Evolutionary conservation across 2,329 filamentous ascomycete genomes (phyloP).

Genomic region (Colletotrichum horii): DNA sequence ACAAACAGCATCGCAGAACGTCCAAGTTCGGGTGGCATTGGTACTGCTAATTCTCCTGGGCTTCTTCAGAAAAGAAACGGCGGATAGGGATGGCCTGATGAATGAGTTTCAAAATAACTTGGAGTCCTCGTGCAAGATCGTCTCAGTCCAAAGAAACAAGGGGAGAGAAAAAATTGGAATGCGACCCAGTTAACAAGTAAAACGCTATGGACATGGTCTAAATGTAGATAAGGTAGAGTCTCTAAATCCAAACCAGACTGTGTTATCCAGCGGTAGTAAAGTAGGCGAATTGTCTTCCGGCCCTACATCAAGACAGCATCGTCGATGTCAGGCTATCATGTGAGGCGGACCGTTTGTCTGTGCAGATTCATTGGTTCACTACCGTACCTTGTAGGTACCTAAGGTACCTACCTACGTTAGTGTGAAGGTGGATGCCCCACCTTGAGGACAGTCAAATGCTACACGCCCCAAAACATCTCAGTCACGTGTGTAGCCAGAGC

Average conservation of each 20-base stretch:
- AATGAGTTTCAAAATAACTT: not conserved
- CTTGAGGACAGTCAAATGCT: not conserved
- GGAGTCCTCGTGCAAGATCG: not conserved
- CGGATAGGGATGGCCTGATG: not conserved
- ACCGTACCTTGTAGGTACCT: too few relatives aligned
- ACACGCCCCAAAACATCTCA: too few relatives aligned
- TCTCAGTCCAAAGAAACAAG: not conserved
- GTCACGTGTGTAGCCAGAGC: constrained; percentile 2
- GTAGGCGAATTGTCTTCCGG: not conserved
- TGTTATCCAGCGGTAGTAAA: not conserved
- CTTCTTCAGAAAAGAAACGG: not conserved
- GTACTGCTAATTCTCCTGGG: not conserved
- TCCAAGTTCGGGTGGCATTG: not conserved
- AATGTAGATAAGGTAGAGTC: not conserved
- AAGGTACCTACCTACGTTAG: too few relatives aligned
- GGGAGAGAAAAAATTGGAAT: not conserved
- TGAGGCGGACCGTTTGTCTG: not conserved
- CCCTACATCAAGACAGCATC: not conserved
- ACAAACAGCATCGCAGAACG: not conserved
- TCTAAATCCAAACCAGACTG: not conserved
- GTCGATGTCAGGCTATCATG: not conserved
- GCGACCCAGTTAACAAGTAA: not conserved
- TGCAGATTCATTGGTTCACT: too few relatives aligned
- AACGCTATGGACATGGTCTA: not conserved
- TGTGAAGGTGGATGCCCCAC: not conserved